phyloP scores from a whole-genome alignment of 164 flowering plant genomes.

The Vitis riparia region DNA sequence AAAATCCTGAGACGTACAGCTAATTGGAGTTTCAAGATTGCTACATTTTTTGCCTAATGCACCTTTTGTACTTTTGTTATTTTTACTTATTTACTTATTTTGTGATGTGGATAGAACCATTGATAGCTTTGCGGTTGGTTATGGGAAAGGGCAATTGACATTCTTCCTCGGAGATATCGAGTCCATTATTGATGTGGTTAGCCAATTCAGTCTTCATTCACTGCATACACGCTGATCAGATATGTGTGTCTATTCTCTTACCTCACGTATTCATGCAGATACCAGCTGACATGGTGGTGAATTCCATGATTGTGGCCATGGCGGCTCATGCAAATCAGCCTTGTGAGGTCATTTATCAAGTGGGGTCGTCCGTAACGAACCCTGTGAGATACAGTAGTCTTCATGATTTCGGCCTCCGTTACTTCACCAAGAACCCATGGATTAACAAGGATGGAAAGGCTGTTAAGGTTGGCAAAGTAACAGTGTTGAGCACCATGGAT shows the following conservation, averaged over 20 bases:
- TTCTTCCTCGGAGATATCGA: constrained; percentile 29
- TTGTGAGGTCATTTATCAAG: constrained; percentile 43
- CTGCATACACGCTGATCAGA: neutral
- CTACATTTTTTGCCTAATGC: no score
- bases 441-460: constrained; percentile 53
- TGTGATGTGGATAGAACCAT: constrained; percentile 26
- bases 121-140: constrained; percentile 32
- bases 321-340: constrained; percentile 43
- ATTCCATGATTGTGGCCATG: constrained; percentile 64
- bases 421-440: constrained; percentile 64
- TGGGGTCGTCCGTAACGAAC: constrained; percentile 62
- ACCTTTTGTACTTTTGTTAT: no score
- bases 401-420: constrained; percentile 27
- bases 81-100: neutral
- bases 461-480: constrained; percentile 42
- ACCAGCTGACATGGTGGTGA: constrained; percentile 91
- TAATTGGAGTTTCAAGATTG: no score
- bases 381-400: constrained; percentile 26
- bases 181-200: constrained; percentile 31
- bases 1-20: no score
- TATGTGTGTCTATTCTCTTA: neutral
- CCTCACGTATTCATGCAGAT: constrained; percentile 37
- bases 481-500: constrained; percentile 30
- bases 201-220: neutral
- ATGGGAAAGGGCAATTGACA: constrained; percentile 38